Evolutionary conservation across 768 basidiomycete species (phyloP), one percentile per base, ranked within the genome.

Genomic region (Boletus insuetus): DNA sequence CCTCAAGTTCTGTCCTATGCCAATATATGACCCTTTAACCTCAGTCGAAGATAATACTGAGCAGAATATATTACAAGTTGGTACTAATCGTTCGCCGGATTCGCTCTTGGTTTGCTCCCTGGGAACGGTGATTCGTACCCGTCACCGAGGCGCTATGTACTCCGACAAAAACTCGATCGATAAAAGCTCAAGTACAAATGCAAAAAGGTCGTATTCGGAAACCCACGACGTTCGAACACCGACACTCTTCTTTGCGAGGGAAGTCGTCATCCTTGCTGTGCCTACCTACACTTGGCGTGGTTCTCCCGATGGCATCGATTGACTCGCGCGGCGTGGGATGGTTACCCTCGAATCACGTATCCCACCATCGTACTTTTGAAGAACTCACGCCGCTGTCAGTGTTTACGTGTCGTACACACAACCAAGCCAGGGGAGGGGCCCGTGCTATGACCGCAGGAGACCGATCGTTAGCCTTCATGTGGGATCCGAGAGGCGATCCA

Each of bases 241-340:
- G 42, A 46, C n/a, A n/a, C 4, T 17, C 16, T 9, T 17, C 55
- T 58, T 49, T 53, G 54, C 56, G 48, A 61, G 50, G 55, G 17
- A 52, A 49, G 48, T 47, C 55, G 51, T 56, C 46, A 62, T 65
- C 53, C 54, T 38, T 58, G 51, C 39, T 55, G 32, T 53, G 31
- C 54, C 54, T 42, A 46, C 42, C 10, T 35, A 35, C 34, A n/a
- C n/a, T 34, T 35, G 40, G 41, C 17, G 46, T 26, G 55, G 56
- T 67, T 66, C 65, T 54, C 59, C 67, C 64, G 62, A 67, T 67
- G 64, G 62, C 66, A 68, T 69, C 62, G 67, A 69, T 62, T 65
- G 57, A 59, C 57, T 60, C 34, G 52, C 44, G 64, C 59, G 58
- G 59, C 48, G 55, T 54, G 43, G 51, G 51, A 40, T 32, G 16